phyloP scores from a whole-genome alignment of 2,329 filamentous ascomycete genomes.

The Ilyonectria destructans region DNA sequence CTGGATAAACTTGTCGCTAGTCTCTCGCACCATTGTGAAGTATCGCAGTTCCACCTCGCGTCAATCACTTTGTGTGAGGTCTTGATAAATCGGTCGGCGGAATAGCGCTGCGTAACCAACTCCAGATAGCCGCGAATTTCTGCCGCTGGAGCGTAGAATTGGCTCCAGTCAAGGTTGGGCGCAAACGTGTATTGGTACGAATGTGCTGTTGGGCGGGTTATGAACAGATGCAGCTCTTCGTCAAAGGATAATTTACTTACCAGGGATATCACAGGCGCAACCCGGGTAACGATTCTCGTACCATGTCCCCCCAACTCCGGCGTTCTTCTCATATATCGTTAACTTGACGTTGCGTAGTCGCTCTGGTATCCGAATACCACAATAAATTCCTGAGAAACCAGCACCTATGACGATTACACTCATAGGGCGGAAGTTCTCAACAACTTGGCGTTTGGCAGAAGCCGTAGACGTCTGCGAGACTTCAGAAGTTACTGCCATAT shows the following conservation, averaged over 20 bases:
- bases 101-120: conserved; percentile 20
- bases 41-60: background rate
- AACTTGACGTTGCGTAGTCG: conserved; percentile 25
- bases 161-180: conserved; percentile 23
- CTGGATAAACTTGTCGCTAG: background rate
- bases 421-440: conserved; percentile 10
- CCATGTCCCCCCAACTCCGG: conserved; percentile 38
- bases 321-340: conserved; percentile 39
- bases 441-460: conserved; percentile 1
- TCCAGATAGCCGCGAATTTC: conserved; percentile 31
- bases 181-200: conserved; percentile 31
- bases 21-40: conserved; percentile 6
- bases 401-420: conserved; percentile 29
- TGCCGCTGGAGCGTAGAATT: conserved; percentile 27
- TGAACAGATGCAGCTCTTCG: background rate
- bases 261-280: conserved; percentile 18
- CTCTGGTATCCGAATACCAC: conserved; percentile 21
- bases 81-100: conserved; percentile 20
- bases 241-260: background rate
- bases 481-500: background rate
- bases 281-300: too few species aligned
- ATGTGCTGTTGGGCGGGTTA: conserved; percentile 9
- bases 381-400: conserved; percentile 30
- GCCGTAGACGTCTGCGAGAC: background rate
- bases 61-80: conserved; percentile 8